Evolutionary conservation across 1,139 yeast species (phyloP).

Genomic region (Magnusiomyces magnusii): DNA sequence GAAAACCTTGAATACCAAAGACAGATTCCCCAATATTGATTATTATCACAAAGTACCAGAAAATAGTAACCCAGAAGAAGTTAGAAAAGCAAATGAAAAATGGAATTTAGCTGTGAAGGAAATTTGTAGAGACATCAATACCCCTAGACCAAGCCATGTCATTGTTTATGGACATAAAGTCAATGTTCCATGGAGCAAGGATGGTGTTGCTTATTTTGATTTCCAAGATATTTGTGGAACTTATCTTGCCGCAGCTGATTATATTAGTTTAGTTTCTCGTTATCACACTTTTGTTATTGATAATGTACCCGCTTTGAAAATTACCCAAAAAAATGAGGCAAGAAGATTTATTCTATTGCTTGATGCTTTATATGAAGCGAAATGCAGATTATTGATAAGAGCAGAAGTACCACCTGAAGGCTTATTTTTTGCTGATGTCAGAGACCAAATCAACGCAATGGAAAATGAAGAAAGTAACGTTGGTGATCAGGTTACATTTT

Average conservation of each 20-base stretch:
- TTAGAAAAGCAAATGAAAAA: slow-evolving; percentile 25
- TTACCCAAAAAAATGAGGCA: slow-evolving; percentile 59
- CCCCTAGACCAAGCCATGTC: slow-evolving; percentile 33
- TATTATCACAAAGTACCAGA: slow-evolving; percentile 10
- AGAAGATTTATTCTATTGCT: slow-evolving; percentile 56
- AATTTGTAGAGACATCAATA: slow-evolving; percentile 22
- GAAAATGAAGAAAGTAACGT: slow-evolving; percentile 17
- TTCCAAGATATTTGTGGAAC: slow-evolving; percentile 53
- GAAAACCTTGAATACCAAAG: background rate
- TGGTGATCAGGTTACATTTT: slow-evolving; percentile 63
- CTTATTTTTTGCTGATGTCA: slow-evolving; percentile 48
- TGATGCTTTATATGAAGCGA: slow-evolving; percentile 63
- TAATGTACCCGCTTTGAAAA: slow-evolving; percentile 52
- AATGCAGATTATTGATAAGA: slow-evolving; percentile 50
- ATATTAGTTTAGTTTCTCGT: slow-evolving; percentile 56
- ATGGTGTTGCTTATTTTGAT: slow-evolving; percentile 44
- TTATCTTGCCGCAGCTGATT: slow-evolving; percentile 58
- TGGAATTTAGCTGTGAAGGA: slow-evolving; percentile 36
- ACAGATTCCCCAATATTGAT: slow-evolving; percentile 1
- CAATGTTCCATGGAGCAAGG: slow-evolving; percentile 40
- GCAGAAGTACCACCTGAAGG: slow-evolving; percentile 44
- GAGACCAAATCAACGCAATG: slow-evolving; percentile 24
- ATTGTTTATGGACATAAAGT: slow-evolving; percentile 51
- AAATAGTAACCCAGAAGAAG: background rate
- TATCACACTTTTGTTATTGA: slow-evolving; percentile 52